A percentile compares a stretch with the other conserved stretches of the same genome.
Conservation (phyloP, 106 monocot species). For the Dendrobium nobile region DNA sequence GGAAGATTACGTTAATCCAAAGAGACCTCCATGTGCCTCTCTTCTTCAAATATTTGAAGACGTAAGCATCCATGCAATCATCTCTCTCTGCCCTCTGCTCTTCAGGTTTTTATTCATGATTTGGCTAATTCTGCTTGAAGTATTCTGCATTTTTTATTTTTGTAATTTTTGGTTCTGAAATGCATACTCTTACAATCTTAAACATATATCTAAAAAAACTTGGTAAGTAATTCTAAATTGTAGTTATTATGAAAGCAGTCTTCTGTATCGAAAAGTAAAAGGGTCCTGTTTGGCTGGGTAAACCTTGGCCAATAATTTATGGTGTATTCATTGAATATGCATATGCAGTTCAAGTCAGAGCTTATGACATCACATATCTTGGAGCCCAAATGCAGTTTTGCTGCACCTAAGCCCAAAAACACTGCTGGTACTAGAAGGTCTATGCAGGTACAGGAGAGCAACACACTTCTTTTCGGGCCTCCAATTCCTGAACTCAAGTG, state of each 20-base stretch:
- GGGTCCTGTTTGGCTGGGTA: too few relatives aligned
- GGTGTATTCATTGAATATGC: background rate
- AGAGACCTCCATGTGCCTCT: background rate
- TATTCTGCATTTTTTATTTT: too few relatives aligned
- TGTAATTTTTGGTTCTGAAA: too few relatives aligned
- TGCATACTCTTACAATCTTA: too few relatives aligned
- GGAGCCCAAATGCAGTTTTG: conserved; percentile 6
- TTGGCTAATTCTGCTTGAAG: too few relatives aligned
- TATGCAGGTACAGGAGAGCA: background rate
- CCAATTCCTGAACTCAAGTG: background rate
- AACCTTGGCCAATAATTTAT: too few relatives aligned
- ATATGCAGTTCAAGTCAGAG: background rate
- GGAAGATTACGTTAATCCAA: background rate
- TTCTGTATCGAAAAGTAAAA: too few relatives aligned
- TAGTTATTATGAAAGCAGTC: too few relatives aligned
- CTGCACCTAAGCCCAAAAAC: background rate
- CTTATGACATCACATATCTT: background rate
- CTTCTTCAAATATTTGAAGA: background rate
- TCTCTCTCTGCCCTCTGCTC: too few relatives aligned
- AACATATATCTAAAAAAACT: too few relatives aligned
- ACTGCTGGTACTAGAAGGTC: background rate
- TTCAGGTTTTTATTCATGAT: too few relatives aligned
- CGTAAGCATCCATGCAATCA: background rate
- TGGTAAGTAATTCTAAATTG: too few relatives aligned
- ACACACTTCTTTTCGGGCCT: background rate